These are phyloP conservation scores for Tricholoma sp. DNA, from an alignment of 768 basidiomycete genomes.

Conservation along the genomic window DNA sequence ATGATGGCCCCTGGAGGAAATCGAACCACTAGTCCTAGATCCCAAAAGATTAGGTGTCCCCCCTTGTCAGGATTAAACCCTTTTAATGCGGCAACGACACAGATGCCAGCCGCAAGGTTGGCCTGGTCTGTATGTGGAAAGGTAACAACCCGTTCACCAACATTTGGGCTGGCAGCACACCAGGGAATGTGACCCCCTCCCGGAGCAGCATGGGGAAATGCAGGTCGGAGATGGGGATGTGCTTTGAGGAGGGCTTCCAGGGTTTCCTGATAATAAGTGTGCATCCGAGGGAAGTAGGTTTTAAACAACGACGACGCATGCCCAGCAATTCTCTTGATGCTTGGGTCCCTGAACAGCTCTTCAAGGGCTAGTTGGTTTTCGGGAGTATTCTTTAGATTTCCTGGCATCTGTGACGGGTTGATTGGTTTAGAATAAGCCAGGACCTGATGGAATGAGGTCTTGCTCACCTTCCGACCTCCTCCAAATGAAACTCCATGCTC, in stretches of 20 bases:
- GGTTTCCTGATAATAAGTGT: not conserved
- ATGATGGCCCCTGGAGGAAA: not conserved
- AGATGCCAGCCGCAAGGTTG: constrained; percentile 2
- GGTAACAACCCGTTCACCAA: not conserved
- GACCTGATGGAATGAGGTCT: too few relatives aligned
- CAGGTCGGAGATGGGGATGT: not conserved
- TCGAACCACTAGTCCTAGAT: not conserved
- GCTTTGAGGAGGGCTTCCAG: not conserved
- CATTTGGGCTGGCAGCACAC: not conserved
- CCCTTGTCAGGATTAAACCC: not conserved
- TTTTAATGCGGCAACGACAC: not conserved
- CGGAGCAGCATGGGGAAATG: not conserved
- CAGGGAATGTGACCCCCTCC: not conserved
- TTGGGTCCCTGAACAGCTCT: not conserved
- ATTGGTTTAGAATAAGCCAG: not conserved
- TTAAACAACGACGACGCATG: not conserved
- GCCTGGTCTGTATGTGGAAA: not conserved
- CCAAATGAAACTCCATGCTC: not conserved
- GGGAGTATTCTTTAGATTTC: not conserved
- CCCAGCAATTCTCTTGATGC: not conserved
- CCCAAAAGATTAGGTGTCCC: constrained; percentile 1
- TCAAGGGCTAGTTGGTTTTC: not conserved
- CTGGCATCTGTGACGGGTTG: not conserved
- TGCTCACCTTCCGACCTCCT: not conserved
- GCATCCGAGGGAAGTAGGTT: not conserved